Evolutionary conservation across 179 eudicot species (phyloP).

Genomic region (Gypsophila paniculata): DNA sequence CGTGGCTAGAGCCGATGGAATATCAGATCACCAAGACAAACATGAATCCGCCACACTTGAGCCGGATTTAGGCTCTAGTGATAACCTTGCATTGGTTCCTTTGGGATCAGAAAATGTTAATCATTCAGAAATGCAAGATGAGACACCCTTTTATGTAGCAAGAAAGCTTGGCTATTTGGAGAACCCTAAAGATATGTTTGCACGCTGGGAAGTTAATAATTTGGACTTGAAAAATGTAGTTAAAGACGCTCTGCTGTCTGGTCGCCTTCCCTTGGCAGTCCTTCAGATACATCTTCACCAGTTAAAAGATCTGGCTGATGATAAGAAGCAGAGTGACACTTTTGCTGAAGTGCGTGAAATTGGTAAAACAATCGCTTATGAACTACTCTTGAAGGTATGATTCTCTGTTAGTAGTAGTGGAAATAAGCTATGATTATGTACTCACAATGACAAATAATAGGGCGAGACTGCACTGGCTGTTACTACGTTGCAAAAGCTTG

Average conservation of each 20-base stretch:
- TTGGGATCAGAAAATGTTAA: constrained; percentile 30
- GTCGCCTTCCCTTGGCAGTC: constrained; percentile 96
- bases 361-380: constrained; percentile 88
- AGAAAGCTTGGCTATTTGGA: constrained; percentile 42
- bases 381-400: constrained; percentile 72
- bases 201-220: constrained; percentile 86
- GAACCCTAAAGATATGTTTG: constrained; percentile 90
- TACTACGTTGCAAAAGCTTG: constrained; percentile 84
- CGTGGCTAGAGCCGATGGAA: constrained; percentile 31
- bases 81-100: constrained; percentile 54
- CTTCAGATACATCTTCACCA: constrained; percentile 88
- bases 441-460: constrained; percentile 42
- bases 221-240: constrained; percentile 75
- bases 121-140: constrained; percentile 34
- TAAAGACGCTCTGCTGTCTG: constrained; percentile 81
- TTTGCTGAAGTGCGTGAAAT: constrained; percentile 84
- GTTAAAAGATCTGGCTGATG: constrained; percentile 37
- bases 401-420: constrained; percentile 23
- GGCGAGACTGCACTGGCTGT: constrained; percentile 83
- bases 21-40: constrained; percentile 34
- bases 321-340: constrained; percentile 61
- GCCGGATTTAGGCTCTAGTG: constrained; percentile 30
- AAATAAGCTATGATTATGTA: constrained; percentile 3
- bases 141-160: constrained; percentile 36
- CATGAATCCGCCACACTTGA: constrained; percentile 32